Conservation (phyloP, 495 filamentous ascomycete species). For the Lasiosphaeris hirsuta region DNA sequence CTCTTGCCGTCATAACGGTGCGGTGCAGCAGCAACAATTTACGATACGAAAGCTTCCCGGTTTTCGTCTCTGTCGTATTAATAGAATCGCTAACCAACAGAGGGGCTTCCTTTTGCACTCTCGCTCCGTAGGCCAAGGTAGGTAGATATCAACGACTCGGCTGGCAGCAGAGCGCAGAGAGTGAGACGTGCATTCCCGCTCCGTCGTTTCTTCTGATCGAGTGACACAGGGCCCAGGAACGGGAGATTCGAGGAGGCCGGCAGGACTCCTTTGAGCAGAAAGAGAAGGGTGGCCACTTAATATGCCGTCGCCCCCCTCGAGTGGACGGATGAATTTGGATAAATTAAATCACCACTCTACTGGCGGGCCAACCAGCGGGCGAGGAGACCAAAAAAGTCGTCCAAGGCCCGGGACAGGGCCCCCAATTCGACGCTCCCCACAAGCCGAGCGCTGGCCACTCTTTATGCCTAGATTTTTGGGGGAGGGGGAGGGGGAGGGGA, state of each 20-base stretch:
- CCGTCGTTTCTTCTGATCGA: neutral
- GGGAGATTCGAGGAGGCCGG: conserved; percentile 4
- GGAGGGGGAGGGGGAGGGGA: neutral
- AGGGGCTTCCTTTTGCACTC: too few relatives aligned
- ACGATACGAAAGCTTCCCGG: too few relatives aligned
- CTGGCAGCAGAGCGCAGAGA: neutral
- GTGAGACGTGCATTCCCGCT: conserved; percentile 9
- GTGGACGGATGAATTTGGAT: conserved; percentile 18
- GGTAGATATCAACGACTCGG: neutral
- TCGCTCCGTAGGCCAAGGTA: too few relatives aligned
- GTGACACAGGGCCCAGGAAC: neutral
- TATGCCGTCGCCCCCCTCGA: neutral
- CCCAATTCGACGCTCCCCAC: conserved; percentile 6
- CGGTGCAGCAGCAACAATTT: too few relatives aligned
- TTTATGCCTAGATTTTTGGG: conserved; percentile 1
- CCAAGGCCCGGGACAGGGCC: neutral
- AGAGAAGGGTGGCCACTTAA: conserved; percentile 10
- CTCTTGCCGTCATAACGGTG: too few relatives aligned
- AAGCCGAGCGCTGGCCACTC: conserved; percentile 8
- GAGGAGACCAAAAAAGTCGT: neutral
- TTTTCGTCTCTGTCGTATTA: too few relatives aligned
- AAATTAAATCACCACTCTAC: conserved; percentile 16
- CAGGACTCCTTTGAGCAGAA: neutral
- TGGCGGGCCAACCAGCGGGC: neutral
- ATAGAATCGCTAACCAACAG: too few relatives aligned